Evolutionary conservation across 257 asterid species (phyloP).

Genomic region (Catharanthus roseus): DNA sequence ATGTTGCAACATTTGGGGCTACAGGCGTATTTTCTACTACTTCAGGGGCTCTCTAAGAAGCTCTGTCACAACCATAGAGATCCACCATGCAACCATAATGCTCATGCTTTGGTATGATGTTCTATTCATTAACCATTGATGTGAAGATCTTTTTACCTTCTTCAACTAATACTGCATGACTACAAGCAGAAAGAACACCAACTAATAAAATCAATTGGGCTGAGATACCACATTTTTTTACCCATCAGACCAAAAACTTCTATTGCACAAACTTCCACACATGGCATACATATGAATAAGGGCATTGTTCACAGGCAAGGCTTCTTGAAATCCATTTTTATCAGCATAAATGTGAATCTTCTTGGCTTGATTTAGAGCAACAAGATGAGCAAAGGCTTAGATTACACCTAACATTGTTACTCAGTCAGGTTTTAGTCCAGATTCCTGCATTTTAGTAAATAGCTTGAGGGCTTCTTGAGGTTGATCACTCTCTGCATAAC

Average conservation of each 20-base stretch:
- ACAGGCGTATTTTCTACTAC: conserved; percentile 66
- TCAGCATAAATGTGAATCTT: no score
- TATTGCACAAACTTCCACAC: conserved; percentile 70
- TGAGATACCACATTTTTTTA: conserved; percentile 51
- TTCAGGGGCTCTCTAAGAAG: conserved; percentile 47
- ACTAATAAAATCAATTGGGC: conserved; percentile 70
- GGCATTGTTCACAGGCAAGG: conserved; percentile 59
- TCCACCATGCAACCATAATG: conserved; percentile 88
- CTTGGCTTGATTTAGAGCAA: no score
- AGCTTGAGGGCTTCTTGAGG: conserved; percentile 65
- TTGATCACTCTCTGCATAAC: conserved; percentile 59
- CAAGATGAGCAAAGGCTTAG: no score
- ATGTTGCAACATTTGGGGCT: conserved; percentile 66
- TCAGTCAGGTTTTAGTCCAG: conserved; percentile 61
- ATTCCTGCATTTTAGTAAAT: conserved; percentile 48
- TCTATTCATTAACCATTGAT: no score
- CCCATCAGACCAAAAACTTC: conserved; percentile 39
- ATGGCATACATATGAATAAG: no score
- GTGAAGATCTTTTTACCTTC: no score
- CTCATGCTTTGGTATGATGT: no score
- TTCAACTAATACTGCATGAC: no score
- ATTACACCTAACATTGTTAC: conserved; percentile 68
- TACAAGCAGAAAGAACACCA: conserved; percentile 69
- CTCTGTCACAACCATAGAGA: conserved; percentile 64
- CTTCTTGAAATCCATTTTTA: conserved; percentile 49